Evolutionary conservation across 2,329 filamentous ascomycete genomes (phyloP), one percentile per base, ranked within the genome.

Genomic region (Penicillium sp.): DNA sequence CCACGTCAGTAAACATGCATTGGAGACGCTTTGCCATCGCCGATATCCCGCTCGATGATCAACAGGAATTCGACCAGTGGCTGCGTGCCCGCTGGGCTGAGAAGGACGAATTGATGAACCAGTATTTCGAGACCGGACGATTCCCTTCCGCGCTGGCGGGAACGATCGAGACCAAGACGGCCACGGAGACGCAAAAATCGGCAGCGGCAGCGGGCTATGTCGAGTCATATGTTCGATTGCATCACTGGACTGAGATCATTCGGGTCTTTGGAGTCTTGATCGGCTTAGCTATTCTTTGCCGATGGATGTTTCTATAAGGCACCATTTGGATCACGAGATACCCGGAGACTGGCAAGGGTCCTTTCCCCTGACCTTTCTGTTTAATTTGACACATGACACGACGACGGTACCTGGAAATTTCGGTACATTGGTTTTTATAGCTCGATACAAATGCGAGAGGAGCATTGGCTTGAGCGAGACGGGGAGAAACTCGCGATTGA

Each of bases 1-100:
- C 91, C 1, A 95, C 90, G 66, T 95, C 90, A 1, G 90, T 97
- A 61, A 97, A 96, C 69, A 90, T 97, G 75, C 86, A 95, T 70
- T 98, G 91, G 89, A 83, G 93, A 45, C 83, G 90, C 8, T 96
- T 95, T 69, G 80, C 81, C 32, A 66, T 96, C 11, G 78, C 79
- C 24, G 83, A 89, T 18, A 95, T 98, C 38, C 91, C 91, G 0
- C 78, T 95, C 8, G 78, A 89, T 29, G 81, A 85, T 57, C 77
- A 79, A 12, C 79, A 85, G 36, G 75, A 79, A 5, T 98, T 98
- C 61, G 89, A 94, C 48, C 61, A 76, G 3, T 98, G 93, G 93
- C 76, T 97, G 27, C 79, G 84, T 29, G 83, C 88, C 48, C 80
- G 90, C 39, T 98, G 93, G 93, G 81, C 84, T 43, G 90, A 95